Evolutionary conservation across 106 monocot genomes (phyloP).

Genomic region (Iris macrosiphon): DNA sequence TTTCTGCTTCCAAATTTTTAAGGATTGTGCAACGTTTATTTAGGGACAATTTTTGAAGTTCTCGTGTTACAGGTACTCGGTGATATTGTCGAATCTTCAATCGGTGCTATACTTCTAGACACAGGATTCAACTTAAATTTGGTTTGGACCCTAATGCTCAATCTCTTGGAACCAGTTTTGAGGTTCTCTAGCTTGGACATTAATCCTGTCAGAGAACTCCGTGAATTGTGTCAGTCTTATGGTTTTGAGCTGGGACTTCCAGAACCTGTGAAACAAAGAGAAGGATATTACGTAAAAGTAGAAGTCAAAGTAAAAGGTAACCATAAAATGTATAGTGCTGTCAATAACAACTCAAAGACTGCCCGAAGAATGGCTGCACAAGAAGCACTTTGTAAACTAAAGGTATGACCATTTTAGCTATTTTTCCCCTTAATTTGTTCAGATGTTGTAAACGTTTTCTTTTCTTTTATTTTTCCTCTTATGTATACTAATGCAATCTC

Average conservation of each 20-base stretch:
- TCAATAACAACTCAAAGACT: conserved; percentile 50
- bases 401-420: conserved; percentile 30
- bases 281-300: conserved; percentile 39
- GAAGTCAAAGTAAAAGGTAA: conserved; percentile 24
- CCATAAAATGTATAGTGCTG: conserved; percentile 18
- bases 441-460: not conserved
- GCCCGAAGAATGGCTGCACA: conserved; percentile 64
- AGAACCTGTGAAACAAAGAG: conserved; percentile 26
- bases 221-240: conserved; percentile 72
- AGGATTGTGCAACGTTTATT: too few species aligned
- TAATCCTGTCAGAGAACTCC: conserved; percentile 70
- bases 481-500: too few species aligned
- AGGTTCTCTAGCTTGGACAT: conserved; percentile 44
- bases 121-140: conserved; percentile 60
- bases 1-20: too few species aligned
- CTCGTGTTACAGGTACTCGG: conserved; percentile 83
- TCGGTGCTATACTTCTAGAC: conserved; percentile 90
- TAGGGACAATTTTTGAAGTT: too few species aligned
- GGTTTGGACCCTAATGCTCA: conserved; percentile 66
- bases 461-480: too few species aligned
- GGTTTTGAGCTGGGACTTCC: conserved; percentile 37
- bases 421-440: not conserved
- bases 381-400: conserved; percentile 44
- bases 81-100: conserved; percentile 87
- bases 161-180: conserved; percentile 45